Conservation (phyloP, 2,329 filamentous ascomycete species). For the Helotiales sp. region DNA sequence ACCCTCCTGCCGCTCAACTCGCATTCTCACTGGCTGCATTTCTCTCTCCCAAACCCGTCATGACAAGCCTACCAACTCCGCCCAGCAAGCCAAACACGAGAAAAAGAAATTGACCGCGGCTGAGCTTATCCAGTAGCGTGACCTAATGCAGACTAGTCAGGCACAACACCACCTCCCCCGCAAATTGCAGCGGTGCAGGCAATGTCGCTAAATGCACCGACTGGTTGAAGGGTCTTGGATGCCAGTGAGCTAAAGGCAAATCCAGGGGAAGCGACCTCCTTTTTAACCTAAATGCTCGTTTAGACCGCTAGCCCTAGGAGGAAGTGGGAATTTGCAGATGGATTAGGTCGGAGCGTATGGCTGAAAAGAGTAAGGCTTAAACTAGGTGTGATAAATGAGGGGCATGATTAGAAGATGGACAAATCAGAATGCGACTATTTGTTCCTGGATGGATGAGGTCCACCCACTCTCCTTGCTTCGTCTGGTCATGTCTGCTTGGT, state of each 20-base stretch:
- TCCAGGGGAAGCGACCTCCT: constrained; percentile 1
- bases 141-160: constrained; percentile 5
- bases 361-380: neutral
- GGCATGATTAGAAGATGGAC: neutral
- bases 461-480: neutral
- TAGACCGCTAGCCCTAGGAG: neutral
- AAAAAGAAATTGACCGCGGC: constrained; percentile 5
- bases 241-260: neutral
- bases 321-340: neutral
- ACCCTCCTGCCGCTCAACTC: neutral
- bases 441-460: neutral
- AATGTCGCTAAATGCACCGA: constrained; percentile 10
- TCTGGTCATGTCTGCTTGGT: neutral
- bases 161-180: constrained; percentile 1
- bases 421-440: neutral
- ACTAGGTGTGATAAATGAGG: neutral
- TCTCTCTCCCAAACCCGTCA: neutral
- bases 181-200: constrained; percentile 10
- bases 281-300: neutral
- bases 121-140: constrained; percentile 5
- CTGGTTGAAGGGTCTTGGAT: neutral
- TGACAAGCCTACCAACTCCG: neutral
- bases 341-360: neutral
- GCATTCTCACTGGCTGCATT: neutral
- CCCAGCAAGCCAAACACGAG: neutral